phyloP scores from a whole-genome alignment of 2,329 filamentous ascomycete species.

The Ustulina deusta region DNA sequence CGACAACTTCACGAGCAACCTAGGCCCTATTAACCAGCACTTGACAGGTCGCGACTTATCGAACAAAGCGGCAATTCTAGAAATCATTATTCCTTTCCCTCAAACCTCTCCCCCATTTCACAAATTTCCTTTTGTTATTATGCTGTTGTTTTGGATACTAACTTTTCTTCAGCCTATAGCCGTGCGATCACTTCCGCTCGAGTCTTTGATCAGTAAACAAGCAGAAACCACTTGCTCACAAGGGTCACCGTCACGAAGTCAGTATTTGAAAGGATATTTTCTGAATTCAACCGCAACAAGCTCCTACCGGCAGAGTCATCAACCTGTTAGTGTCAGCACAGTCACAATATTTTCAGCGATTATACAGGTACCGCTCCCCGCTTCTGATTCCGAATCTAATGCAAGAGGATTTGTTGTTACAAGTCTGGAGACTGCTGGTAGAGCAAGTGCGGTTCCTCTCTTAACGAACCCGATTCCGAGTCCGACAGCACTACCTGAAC shows the following conservation, averaged over 20 bases:
- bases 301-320: slow-evolving; percentile 43
- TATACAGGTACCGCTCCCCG: slow-evolving; percentile 52
- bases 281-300: slow-evolving; percentile 30
- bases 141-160: slow-evolving; percentile 47
- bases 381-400: slow-evolving; percentile 46
- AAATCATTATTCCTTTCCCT: slow-evolving; percentile 20
- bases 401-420: slow-evolving; percentile 53
- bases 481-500: slow-evolving; percentile 53
- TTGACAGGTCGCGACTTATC: neutral
- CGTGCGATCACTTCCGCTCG: slow-evolving; percentile 40
- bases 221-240: slow-evolving; percentile 1
- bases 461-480: slow-evolving; percentile 52
- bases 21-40: slow-evolving; percentile 4
- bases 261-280: slow-evolving; percentile 35
- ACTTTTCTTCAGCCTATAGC: slow-evolving; percentile 47
- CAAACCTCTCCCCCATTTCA: slow-evolving; percentile 15
- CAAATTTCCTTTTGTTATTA: slow-evolving; percentile 34
- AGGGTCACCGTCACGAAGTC: neutral
- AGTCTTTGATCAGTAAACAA: slow-evolving; percentile 25
- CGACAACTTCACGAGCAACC: neutral
- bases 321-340: slow-evolving; percentile 50
- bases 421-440: slow-evolving; percentile 48
- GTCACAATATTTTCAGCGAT: slow-evolving; percentile 49
- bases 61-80: slow-evolving; percentile 30
- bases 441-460: slow-evolving; percentile 44